Conservation (phyloP, 2,329 filamentous ascomycete species). For the Botrytis elliptica region DNA sequence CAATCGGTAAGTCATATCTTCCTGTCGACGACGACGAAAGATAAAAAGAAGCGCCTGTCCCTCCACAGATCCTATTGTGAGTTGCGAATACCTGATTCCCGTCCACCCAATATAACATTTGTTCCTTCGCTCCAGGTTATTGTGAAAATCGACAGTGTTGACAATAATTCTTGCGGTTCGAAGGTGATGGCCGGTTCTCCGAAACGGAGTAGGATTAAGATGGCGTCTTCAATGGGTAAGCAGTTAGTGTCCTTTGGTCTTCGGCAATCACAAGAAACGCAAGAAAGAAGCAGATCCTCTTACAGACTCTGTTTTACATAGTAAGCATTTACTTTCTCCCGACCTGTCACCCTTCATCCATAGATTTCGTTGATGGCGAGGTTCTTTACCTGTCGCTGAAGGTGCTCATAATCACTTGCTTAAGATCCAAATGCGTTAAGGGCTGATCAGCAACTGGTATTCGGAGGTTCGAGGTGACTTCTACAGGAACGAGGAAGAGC, state of each 20-base stretch:
- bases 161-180: not conserved
- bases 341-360: not conserved
- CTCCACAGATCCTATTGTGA: not conserved
- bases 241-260: not conserved
- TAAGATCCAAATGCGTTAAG: accelerated
- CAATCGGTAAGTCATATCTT: not conserved
- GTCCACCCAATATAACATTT: not conserved
- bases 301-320: not conserved
- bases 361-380: not conserved
- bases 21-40: not conserved
- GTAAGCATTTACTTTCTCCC: not conserved
- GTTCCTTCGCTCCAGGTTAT: not conserved
- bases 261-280: not conserved
- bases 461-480: not conserved
- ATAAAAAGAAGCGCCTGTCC: not conserved
- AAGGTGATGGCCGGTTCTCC: not conserved
- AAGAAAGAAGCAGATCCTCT: not conserved
- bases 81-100: not conserved
- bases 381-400: not conserved
- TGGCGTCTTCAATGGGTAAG: not conserved
- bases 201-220: not conserved
- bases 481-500: accelerated
- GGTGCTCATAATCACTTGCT: not conserved
- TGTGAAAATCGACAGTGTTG: not conserved
- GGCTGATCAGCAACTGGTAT: not conserved